phyloP scores from a whole-genome alignment of 352 stramenopile species.

The Phytophthora hibernalis region DNA sequence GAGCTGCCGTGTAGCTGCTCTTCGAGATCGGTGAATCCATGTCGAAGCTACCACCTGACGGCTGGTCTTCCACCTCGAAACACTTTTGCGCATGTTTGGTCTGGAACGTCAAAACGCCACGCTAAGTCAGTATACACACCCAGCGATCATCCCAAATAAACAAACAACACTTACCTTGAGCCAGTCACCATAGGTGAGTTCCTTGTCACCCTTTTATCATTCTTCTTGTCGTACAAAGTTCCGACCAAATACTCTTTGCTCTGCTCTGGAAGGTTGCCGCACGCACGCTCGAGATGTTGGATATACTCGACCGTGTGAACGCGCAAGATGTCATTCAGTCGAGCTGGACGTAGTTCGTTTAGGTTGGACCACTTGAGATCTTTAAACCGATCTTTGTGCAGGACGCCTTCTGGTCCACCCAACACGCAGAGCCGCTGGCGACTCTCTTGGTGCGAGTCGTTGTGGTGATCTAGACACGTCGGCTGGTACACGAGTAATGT shows the following conservation, averaged over 20 bases:
- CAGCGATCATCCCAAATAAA: not conserved
- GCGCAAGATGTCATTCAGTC: constrained; percentile 64
- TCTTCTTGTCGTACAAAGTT: constrained; percentile 41
- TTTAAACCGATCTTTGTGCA: constrained; percentile 68
- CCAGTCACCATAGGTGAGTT: constrained; percentile 55
- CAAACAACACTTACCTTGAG: constrained; percentile 42
- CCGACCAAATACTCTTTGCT: constrained; percentile 54
- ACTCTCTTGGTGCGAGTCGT: constrained; percentile 78
- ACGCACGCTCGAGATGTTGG: constrained; percentile 57
- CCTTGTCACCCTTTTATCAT: constrained; percentile 19
- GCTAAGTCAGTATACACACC: constrained; percentile 3
- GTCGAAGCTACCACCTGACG: constrained; percentile 61
- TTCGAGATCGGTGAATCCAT: constrained; percentile 73
- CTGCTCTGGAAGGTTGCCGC: constrained; percentile 52
- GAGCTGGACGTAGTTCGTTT: constrained; percentile 54
- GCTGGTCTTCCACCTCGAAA: constrained; percentile 55
- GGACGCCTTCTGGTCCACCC: constrained; percentile 66
- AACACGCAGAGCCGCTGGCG: constrained; percentile 60
- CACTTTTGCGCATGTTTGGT: constrained; percentile 54
- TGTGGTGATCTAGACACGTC: constrained; percentile 78
- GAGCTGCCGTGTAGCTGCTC: constrained; percentile 61
- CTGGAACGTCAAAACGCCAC: constrained; percentile 21
- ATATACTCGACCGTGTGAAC: constrained; percentile 76
- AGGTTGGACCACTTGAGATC: constrained; percentile 70
- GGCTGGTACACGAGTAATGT: constrained; percentile 76